Base-by-base conservation (phyloP, 1,284 basidiomycete species). In the Phellopilus nigrolimitatus region DNA sequence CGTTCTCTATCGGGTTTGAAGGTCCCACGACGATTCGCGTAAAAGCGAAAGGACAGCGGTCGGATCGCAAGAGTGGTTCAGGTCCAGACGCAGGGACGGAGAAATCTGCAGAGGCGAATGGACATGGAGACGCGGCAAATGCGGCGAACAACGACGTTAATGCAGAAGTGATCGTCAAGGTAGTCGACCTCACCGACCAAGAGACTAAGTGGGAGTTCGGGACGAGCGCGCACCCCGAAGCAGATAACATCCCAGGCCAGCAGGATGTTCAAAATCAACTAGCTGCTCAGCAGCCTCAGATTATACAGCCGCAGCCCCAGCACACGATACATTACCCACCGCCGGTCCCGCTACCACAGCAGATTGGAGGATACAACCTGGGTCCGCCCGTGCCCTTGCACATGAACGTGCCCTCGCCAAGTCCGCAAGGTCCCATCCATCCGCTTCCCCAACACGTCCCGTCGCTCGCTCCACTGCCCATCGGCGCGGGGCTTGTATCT, bases 131-230 rank as follows among this genome's bases (percentile, higher is more conserved):
- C n/a, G n/a, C n/a, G n/a, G n/a, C n/a, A n/a, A n/a, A n/a, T n/a
- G n/a, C n/a, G n/a, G n/a, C n/a, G n/a, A n/a, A n/a, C n/a, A n/a
- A n/a, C 12, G 42, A 9, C 24, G 49, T 57, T 13, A 56, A 38
- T n/a, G 56, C 37, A 37, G 19, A 59, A 57, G 33, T 62, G 53
- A 13, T 53, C 7, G 27, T 53, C 28, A 53, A 42, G 24, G 63
- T 70, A 28, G 66, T 72, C 28, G 73, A 73, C 44, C 56, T 70
- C 49, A 70, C 66, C 19, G 65, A 64, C 40, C 59, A 59, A 41
- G 64, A 55, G 54, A 63, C 66, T 38, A 79, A 71, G 58, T 82
- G 76, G 78, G 74, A 75, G 61, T 84, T 84, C 58, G 82, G 81
- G 19, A 77, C 76, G 39, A 74, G 71, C 24, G 60, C 57, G 15